These are phyloP conservation scores for Discostella stelligeroides DNA, from an alignment of 108 stramenopile species.

Conservation along the genomic window DNA sequence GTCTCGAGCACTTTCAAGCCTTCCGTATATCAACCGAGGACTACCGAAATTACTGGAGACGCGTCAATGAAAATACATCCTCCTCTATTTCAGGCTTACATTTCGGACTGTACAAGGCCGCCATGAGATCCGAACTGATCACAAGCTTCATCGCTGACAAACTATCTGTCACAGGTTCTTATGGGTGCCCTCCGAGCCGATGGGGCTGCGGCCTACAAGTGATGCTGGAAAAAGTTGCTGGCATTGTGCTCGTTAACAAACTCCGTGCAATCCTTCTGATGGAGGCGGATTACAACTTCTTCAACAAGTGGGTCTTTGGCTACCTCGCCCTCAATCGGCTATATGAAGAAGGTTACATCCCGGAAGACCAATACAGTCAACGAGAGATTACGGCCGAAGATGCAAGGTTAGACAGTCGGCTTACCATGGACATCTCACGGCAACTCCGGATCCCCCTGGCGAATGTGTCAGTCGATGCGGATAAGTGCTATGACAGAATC, in stretches of 20 bases:
- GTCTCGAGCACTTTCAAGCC: not conserved
- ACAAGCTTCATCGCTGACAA: not conserved
- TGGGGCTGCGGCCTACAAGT: not conserved
- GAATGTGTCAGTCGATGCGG: not conserved
- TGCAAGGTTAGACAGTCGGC: no score
- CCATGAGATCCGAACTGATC: not conserved
- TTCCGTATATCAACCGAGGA: conserved; percentile 3
- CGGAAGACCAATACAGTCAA: no score
- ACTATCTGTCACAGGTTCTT: not conserved
- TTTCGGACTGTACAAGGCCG: conserved; percentile 8
- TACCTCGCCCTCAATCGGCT: no score
- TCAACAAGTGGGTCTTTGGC: no score
- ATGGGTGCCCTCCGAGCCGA: not conserved
- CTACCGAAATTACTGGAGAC: not conserved
- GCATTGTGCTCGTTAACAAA: no score
- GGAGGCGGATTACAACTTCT: no score
- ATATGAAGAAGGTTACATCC: no score
- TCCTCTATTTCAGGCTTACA: not conserved
- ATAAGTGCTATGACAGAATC: no score
- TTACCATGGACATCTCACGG: no score
- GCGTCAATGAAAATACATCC: not conserved
- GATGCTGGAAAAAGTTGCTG: no score
- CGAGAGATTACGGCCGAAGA: not conserved
- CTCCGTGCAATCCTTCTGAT: not conserved
- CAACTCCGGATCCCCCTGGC: not conserved